Percentiles rank a stretch among this genome's conserved stretches.
phyloP scores from a whole-genome alignment of 768 basidiomycete species.

The Hygrophoropsis aurantiaca region DNA sequence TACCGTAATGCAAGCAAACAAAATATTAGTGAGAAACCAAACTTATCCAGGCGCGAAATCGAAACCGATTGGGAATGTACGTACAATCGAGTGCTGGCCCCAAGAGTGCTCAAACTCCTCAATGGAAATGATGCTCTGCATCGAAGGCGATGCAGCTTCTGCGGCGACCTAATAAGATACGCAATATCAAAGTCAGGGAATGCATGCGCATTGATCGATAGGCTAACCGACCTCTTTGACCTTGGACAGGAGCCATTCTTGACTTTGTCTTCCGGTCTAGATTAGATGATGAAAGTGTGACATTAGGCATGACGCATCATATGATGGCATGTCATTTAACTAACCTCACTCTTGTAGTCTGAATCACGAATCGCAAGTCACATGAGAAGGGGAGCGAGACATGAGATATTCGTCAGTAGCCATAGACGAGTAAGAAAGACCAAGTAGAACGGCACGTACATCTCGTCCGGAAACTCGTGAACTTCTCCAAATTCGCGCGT shows the following conservation, averaged over 20 bases:
- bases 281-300: no score
- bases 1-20: no score
- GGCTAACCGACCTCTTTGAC: slow-evolving; percentile 50
- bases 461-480: slow-evolving; percentile 73
- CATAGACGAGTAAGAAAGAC: no score
- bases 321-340: slow-evolving; percentile 8
- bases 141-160: slow-evolving; percentile 51
- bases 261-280: slow-evolving; percentile 73
- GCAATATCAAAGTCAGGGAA: slow-evolving; percentile 1
- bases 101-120: slow-evolving; percentile 72
- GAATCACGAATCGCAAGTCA: slow-evolving; percentile 9
- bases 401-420: slow-evolving; percentile 1
- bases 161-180: slow-evolving; percentile 50
- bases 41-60: no score
- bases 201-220: slow-evolving; percentile 2
- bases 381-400: slow-evolving; percentile 5
- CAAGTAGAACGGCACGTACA: no score
- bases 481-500: slow-evolving; percentile 59
- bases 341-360: slow-evolving; percentile 79
- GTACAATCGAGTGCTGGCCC: slow-evolving; percentile 75
- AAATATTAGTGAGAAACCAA: no score
- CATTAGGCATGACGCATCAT: no score
- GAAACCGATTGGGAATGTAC: slow-evolving; percentile 20
- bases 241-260: slow-evolving; percentile 65
- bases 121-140: slow-evolving; percentile 56